Base-by-base conservation (phyloP, 306 rosid species). In the Trifolium fragiferum region DNA sequence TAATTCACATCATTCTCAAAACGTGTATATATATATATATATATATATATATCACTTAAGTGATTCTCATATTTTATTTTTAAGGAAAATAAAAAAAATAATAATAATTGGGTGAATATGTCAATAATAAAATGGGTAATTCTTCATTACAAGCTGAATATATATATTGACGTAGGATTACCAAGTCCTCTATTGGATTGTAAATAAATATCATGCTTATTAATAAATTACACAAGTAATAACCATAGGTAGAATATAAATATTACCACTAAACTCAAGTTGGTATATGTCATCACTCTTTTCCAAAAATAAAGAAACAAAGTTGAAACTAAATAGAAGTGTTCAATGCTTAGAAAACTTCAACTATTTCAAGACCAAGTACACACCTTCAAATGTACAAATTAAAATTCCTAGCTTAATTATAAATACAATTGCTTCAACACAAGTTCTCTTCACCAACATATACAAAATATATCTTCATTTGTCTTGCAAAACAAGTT, bases 311-410 rank as follows among this genome's bases (percentile, higher is more conserved):
- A 23, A 57, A 62, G 25, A 62, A 33, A 32, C 6, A 23, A 62
- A 62, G 68, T 62, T 62, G 68, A 62, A 16, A 7, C 44, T 33
- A n/a, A 62, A 62, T 16, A 37, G 68, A 63, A 63, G 27, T 35
- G 15, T 63, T 63, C 68, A 63, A 62, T 13, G n/a, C 1, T 2
- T 19, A 62, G 68, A 62, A 62, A 63, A 35, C 27, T 35, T 63
- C 68, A 63, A 63, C 68, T 16, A 63, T 33, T 63, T 18, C 15
- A 63, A 1, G 40, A 12, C 12, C 10, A 61, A 15, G 7, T 61
- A 15, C 37, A 15, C 37, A 55, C 30, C 14, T 58, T 53, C 64
- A 12, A 44, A 13, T 12, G 16, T 6, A 62, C 8, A 62, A 62
- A 35, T 35, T 30, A 30, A 30, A 30, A 30, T 63, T 63, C 49